Percentiles rank a stretch among this genome's conserved stretches.
phyloP scores from a whole-genome alignment of 768 basidiomycete species.

The Thelephora ganbajun region DNA sequence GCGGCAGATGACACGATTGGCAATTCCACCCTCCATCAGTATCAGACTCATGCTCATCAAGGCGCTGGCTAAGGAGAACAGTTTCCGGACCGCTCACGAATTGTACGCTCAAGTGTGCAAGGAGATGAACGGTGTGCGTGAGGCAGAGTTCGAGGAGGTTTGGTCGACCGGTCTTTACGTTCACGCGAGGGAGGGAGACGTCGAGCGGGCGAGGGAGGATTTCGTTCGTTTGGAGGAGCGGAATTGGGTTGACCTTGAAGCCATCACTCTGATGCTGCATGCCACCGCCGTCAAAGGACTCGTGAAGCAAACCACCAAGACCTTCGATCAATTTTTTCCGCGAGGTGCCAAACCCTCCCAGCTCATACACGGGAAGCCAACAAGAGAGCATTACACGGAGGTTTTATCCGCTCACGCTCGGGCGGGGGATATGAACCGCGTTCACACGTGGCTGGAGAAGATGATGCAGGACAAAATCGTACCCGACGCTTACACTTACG shows the following conservation, averaged over 20 bases:
- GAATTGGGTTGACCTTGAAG: slow-evolving; percentile 14
- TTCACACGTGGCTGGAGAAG: slow-evolving; percentile 39
- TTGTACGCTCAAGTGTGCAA: slow-evolving; percentile 23
- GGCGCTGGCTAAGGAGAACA: slow-evolving; percentile 25
- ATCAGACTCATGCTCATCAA: slow-evolving; percentile 25
- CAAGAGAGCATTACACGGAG: slow-evolving; percentile 36
- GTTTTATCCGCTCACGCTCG: slow-evolving; percentile 42
- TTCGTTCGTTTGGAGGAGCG: slow-evolving; percentile 23
- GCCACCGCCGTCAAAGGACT: slow-evolving; percentile 36
- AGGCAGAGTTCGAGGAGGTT: slow-evolving; percentile 13
- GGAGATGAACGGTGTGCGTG: slow-evolving; percentile 6
- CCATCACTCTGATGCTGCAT: slow-evolving; percentile 37
- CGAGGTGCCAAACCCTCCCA: slow-evolving; percentile 11
- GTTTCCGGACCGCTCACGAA: slow-evolving; percentile 28
- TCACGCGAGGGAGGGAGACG: slow-evolving; percentile 37
- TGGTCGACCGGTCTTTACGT: slow-evolving; percentile 36
- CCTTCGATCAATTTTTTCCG: slow-evolving; percentile 45
- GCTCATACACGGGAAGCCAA: slow-evolving; percentile 18
- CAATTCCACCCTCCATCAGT: slow-evolving; percentile 15
- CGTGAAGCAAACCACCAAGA: slow-evolving; percentile 23
- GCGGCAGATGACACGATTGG: slow-evolving; percentile 24
- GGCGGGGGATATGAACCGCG: slow-evolving; percentile 29
- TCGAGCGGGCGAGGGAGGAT: slow-evolving; percentile 26
- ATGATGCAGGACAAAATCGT: slow-evolving; percentile 33
- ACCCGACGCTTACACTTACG: slow-evolving; percentile 46